These are phyloP conservation scores for Colletotrichum sp. DNA, from an alignment of 2,329 filamentous ascomycete genomes.

Conservation along the genomic window DNA sequence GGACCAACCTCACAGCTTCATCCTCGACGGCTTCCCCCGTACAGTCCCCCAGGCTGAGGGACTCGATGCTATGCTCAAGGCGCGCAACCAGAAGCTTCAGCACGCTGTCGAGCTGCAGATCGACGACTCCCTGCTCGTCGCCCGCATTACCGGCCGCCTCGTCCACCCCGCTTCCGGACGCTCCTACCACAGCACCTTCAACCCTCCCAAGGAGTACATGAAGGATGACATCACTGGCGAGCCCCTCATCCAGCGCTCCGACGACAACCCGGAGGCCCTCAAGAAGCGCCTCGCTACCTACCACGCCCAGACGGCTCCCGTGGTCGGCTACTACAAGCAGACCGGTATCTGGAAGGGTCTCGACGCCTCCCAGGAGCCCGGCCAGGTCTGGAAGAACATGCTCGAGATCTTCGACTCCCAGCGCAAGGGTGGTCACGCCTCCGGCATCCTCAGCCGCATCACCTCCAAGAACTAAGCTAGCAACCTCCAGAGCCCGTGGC, in stretches of 20 bases:
- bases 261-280: slow-evolving; percentile 95
- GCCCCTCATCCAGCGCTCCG: slow-evolving; percentile 92
- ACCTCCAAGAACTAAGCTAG: slow-evolving; percentile 31
- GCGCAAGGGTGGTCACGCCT: slow-evolving; percentile 29
- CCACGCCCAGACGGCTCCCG: slow-evolving; percentile 90
- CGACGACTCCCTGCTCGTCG: slow-evolving; percentile 90
- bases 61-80: slow-evolving; percentile 87
- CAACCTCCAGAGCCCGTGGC: neutral
- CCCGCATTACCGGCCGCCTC: slow-evolving; percentile 94
- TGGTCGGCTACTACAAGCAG: slow-evolving; percentile 96
- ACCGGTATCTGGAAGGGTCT: slow-evolving; percentile 96
- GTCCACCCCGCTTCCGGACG: slow-evolving; percentile 95
- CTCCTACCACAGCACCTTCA: slow-evolving; percentile 98
- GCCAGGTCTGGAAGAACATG: slow-evolving; percentile 93
- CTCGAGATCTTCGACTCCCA: slow-evolving; percentile 75
- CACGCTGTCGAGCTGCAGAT: slow-evolving; percentile 97
- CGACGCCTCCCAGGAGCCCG: slow-evolving; percentile 95
- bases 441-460: slow-evolving; percentile 45
- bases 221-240: slow-evolving; percentile 97
- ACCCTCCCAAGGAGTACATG: slow-evolving; percentile 93
- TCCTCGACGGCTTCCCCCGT: slow-evolving; percentile 97
- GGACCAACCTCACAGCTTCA: slow-evolving; percentile 71
- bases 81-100: slow-evolving; percentile 82
- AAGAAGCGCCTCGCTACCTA: slow-evolving; percentile 95
- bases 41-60: slow-evolving; percentile 95